Evolutionary conservation across 1,284 basidiomycete species (phyloP).

Genomic region (Cryptococcus hybrid): DNA sequence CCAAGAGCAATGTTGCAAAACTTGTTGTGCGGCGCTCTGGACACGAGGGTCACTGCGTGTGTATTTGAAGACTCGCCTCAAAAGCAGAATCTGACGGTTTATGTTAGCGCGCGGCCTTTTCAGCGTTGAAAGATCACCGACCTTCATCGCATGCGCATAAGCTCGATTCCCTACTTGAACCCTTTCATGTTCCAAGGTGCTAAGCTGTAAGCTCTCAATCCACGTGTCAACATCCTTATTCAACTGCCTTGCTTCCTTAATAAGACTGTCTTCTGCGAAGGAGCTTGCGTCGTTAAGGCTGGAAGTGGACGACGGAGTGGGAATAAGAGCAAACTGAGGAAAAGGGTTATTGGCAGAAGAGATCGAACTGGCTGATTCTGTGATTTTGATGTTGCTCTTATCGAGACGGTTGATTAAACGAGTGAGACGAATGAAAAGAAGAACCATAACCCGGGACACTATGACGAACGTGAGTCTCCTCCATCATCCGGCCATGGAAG

Average conservation of each 20-base stretch:
- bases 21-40: constrained; percentile 45
- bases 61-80: constrained; percentile 53
- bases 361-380: background rate
- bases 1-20: constrained; percentile 42
- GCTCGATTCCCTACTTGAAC: constrained; percentile 51
- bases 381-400: constrained; percentile 13
- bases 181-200: constrained; percentile 46
- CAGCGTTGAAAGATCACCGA: constrained; percentile 13
- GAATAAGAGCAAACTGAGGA: background rate
- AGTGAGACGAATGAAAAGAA: constrained; percentile 39
- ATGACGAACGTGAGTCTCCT: background rate
- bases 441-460: constrained; percentile 47
- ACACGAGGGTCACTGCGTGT: constrained; percentile 49
- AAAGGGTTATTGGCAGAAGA: background rate
- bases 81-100: constrained; percentile 51
- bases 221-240: constrained; percentile 46
- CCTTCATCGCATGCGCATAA: constrained; percentile 51
- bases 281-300: constrained; percentile 38
- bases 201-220: constrained; percentile 41
- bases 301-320: constrained; percentile 1
- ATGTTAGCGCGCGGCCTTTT: background rate
- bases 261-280: constrained; percentile 15
- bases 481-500: background rate
- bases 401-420: constrained; percentile 33
- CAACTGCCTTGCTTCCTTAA: constrained; percentile 37